Percentiles rank a stretch among this genome's conserved stretches.
Evolutionary conservation across 2,329 filamentous ascomycete species (phyloP).

Genomic region (Bisporella sp.): DNA sequence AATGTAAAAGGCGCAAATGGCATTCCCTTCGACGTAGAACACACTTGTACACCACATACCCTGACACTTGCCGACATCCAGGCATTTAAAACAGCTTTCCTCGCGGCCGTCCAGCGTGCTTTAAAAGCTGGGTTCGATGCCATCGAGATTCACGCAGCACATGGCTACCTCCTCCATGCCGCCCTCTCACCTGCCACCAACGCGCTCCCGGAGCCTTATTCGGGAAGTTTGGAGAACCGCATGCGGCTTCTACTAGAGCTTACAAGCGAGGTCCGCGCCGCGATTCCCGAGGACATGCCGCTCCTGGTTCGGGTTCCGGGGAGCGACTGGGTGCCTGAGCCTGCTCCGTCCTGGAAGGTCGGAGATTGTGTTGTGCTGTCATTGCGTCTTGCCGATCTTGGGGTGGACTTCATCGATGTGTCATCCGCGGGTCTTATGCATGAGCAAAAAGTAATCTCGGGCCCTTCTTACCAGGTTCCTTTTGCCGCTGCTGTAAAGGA

Average conservation of each 20-base stretch:
- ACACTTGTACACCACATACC: conserved; percentile 54
- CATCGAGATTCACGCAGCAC: conserved; percentile 71
- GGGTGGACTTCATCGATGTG: conserved; percentile 68
- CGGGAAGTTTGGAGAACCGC: conserved; percentile 63
- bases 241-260: conserved; percentile 60
- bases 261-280: conserved; percentile 51
- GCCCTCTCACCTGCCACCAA: conserved; percentile 66
- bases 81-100: conserved; percentile 53
- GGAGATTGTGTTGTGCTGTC: conserved; percentile 59
- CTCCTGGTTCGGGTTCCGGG: conserved; percentile 67
- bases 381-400: conserved; percentile 51
- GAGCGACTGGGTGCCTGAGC: conserved; percentile 64
- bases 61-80: conserved; percentile 64
- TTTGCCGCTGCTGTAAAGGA: conserved; percentile 65
- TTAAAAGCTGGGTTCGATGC: conserved; percentile 60
- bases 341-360: conserved; percentile 54
- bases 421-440: conserved; percentile 59
- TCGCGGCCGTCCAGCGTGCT: conserved; percentile 48
- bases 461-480: conserved; percentile 61
- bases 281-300: conserved; percentile 59
- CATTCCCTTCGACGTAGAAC: conserved; percentile 55
- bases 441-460: conserved; percentile 46
- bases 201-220: conserved; percentile 58
- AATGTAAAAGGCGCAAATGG: conserved; percentile 44
- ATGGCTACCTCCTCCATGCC: conserved; percentile 65